Base-by-base conservation (phyloP, 1,139 yeast genomes). In the Eremothecium coryli region DNA sequence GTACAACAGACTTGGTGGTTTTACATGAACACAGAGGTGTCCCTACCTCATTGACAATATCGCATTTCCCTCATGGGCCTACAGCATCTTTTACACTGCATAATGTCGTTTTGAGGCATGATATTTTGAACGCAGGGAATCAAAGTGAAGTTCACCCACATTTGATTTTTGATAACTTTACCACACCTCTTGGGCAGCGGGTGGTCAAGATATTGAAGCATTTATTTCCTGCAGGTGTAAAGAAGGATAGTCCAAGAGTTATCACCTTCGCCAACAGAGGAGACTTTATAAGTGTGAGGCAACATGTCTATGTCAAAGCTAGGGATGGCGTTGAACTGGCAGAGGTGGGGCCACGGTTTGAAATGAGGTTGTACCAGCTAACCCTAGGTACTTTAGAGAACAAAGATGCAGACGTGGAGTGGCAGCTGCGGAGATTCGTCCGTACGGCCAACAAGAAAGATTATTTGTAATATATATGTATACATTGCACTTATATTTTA, bases 41-140 rank as follows among this genome's bases (percentile, higher is more conserved):
- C 0, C 99, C 99, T 33, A 86, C 96, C 0, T 84, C 96, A 1
- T 54, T 90, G 40, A 90, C 98, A 1, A 65, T 90, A 23, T 80
- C 93, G 28, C 99, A 90, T 66, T 82, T 93, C 59, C 99, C 98
- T 4, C 95, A 90, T 58, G 99, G 99, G 0, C 99, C 98, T 17
- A 82, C 96, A 3, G 93, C 93, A 23, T 80, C 82, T 26, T 93
- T 90, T 65, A 84, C 97, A 5, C 66, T 90, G 41, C 98, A 90
- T 62, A 90, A 90, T 53, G 98, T 93, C 38, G 86, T 85, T 29
- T 67, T 93, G 41, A 76, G 97, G 58, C 99, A 90, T 58, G 99
- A 90, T 62, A 73, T 93, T 37, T 70, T 82, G 21, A 76, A 85
- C 48, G 70, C 81, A 29, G 97, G 97, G 8, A 86, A 82, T 54